A percentile compares a stretch with the other conserved stretches of the same genome.
Evolutionary conservation across 2,329 filamentous ascomycete species (phyloP).

Genomic region (Aspergillus fructus): DNA sequence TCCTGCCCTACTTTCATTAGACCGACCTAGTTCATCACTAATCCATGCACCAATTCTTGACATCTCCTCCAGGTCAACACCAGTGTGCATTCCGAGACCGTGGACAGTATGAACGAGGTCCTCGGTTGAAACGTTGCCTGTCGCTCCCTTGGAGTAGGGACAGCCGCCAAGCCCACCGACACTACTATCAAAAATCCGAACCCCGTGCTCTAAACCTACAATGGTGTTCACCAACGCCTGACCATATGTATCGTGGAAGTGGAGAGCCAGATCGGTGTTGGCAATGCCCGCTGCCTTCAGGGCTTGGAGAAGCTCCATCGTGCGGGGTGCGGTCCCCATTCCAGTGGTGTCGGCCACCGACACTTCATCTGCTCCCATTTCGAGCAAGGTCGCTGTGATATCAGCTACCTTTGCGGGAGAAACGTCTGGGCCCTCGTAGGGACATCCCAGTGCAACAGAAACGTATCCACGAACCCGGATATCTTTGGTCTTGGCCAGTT

Average conservation of each 20-base stretch:
- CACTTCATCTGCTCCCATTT: conserved; percentile 66
- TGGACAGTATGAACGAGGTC: conserved; percentile 62
- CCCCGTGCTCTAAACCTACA: conserved; percentile 61
- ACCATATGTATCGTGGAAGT: conserved; percentile 68
- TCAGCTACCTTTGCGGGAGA: conserved; percentile 61
- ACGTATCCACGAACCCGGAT: conserved; percentile 65
- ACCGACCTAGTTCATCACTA: conserved; percentile 51
- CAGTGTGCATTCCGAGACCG: conserved; percentile 60
- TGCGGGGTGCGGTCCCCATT: conserved; percentile 65
- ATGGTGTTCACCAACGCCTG: conserved; percentile 64
- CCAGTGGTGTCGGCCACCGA: conserved; percentile 66
- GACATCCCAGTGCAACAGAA: conserved; percentile 63
- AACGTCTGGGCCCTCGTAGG: conserved; percentile 64
- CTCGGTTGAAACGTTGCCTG: conserved; percentile 65
- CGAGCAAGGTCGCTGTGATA: conserved; percentile 59
- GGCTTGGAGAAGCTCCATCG: conserved; percentile 57
- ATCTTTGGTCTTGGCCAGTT: conserved; percentile 54
- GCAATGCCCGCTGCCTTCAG: conserved; percentile 61
- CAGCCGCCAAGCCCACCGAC: conserved; percentile 65
- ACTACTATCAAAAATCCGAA: conserved; percentile 63
- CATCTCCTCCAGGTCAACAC: conserved; percentile 56
- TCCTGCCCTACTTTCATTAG: conserved; percentile 55
- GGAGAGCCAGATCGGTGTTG: conserved; percentile 59
- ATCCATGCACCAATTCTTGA: conserved; percentile 59
- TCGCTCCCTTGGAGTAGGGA: conserved; percentile 65